A percentile compares a stretch with the other conserved stretches of the same genome.
These are phyloP conservation scores for Magnaporthiopsis rhizophila DNA, from an alignment of 2,329 filamentous ascomycete genomes.

Conservation along the genomic window DNA sequence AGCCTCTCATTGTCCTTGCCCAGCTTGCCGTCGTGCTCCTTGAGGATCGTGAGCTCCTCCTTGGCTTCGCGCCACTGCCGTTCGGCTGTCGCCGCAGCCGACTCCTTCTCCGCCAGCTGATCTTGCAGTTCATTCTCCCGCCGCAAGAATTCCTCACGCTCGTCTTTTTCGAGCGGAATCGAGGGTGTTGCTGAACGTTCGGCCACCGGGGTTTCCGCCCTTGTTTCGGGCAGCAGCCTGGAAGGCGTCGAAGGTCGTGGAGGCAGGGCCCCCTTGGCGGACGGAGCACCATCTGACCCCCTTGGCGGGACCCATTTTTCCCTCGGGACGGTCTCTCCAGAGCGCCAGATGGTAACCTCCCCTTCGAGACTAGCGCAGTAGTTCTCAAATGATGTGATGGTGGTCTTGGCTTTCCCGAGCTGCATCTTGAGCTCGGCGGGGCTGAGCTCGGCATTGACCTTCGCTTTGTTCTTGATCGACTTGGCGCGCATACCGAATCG, in stretches of 20 bases:
- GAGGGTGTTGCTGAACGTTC: constrained; percentile 84
- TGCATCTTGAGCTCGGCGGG: constrained; percentile 89
- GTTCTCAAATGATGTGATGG: constrained; percentile 79
- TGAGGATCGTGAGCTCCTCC: constrained; percentile 77
- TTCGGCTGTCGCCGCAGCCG: constrained; percentile 69
- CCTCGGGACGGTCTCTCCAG: constrained; percentile 79
- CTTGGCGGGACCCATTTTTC: constrained; percentile 72
- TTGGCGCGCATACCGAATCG: constrained; percentile 95
- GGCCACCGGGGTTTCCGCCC: constrained; percentile 57
- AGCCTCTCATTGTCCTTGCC: constrained; percentile 88
- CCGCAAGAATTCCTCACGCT: constrained; percentile 89
- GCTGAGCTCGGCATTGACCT: constrained; percentile 97
- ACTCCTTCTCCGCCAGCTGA: constrained; percentile 88
- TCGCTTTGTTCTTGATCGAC: constrained; percentile 99
- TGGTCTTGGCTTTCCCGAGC: constrained; percentile 84
- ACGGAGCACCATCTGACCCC: constrained; percentile 15
- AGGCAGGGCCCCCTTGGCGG: constrained; percentile 39
- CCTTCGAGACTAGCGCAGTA: constrained; percentile 79
- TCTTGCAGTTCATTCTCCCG: constrained; percentile 97
- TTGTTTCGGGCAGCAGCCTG: constrained; percentile 45
- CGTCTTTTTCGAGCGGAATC: constrained; percentile 86
- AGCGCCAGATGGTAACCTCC: constrained; percentile 81
- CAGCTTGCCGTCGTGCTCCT: constrained; percentile 75
- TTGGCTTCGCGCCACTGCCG: constrained; percentile 74
- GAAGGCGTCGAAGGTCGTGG: constrained; percentile 46